Base-by-base conservation (phyloP, 2,329 filamentous ascomycete species). In the Fusarium begoniae region DNA sequence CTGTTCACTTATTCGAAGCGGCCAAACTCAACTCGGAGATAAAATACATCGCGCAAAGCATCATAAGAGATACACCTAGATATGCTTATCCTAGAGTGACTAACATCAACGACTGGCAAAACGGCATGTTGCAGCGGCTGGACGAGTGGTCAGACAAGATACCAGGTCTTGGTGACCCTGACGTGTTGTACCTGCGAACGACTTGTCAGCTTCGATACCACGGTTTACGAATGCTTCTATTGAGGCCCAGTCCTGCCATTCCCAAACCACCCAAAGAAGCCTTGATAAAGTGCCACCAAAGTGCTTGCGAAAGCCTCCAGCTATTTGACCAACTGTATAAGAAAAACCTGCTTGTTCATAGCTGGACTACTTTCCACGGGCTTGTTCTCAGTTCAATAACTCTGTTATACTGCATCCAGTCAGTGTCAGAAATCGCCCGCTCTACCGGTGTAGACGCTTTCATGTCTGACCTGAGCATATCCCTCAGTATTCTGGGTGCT, bases 31-130 rank as follows among this genome's bases (percentile, higher is more conserved):
- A 88, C 63, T 89, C 88, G 0, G 87, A 89, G 73, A 88, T 89
- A n/a, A 89, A 89, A 77, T 89, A 88, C 54, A 82, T 89, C 6
- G 84, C 87, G 41, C 87, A 89, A 61, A 88, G 87, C 59, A 83
- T 89, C 59, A 83, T 83, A n/a, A 81, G 84, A 30, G 81, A 84
- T 9, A 80, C 82, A 0, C 87, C 87, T 0, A 77, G 78, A 12
- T 89, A 88, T 59, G 85, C 87, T 1, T 87, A 85, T 44, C 87
- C 87, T 1, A 79, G 82, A 4, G 79, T 87, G 3, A 79, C 81
- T 13, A 82, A 87, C 50, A 83, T 87, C 8, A 73, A 81, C 22
- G 74, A 79, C 4, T 89, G 87, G 87, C 86, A 88, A 59, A 76
- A 70, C 4, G 81, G 81, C 13, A 84, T 88, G 72, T 74, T 85